phyloP scores from a whole-genome alignment of 108 stramenopile genomes.

The Cyclotella sp. region DNA sequence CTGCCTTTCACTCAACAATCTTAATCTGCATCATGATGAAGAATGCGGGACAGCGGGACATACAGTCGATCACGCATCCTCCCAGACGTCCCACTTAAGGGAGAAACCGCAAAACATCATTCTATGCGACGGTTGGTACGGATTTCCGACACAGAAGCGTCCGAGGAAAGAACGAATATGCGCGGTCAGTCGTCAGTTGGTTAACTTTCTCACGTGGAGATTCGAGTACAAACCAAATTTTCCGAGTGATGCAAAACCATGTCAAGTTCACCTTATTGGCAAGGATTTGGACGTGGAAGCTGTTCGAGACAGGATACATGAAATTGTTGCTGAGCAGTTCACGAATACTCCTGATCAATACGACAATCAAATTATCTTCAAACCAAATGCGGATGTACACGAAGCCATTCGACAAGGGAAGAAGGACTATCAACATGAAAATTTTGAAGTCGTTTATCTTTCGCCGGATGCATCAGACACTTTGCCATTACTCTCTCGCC shows the following conservation, averaged over 20 bases:
- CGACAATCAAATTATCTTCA: slow-evolving; percentile 16
- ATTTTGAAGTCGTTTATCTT: slow-evolving; percentile 59
- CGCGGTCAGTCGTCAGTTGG: slow-evolving; percentile 74
- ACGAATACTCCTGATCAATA: not conserved
- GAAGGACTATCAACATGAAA: not conserved
- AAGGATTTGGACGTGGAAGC: slow-evolving; percentile 31
- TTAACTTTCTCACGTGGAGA: slow-evolving; percentile 80
- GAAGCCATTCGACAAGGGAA: slow-evolving; percentile 43
- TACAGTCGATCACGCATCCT: slow-evolving; percentile 23
- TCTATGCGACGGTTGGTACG: slow-evolving; percentile 83
- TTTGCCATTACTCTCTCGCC: slow-evolving; percentile 42
- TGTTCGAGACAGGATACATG: slow-evolving; percentile 47
- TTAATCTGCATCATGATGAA: not conserved
- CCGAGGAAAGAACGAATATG: slow-evolving; percentile 73
- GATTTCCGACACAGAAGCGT: slow-evolving; percentile 75
- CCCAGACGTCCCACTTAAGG: slow-evolving; percentile 13
- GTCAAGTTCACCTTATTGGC: slow-evolving; percentile 35
- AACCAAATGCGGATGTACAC: slow-evolving; percentile 29
- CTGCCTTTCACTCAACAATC: not conserved
- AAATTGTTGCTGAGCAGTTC: slow-evolving; percentile 30
- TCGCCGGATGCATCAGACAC: slow-evolving; percentile 79
- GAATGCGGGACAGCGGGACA: not conserved
- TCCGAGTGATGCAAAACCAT: not conserved
- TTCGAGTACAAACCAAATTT: not conserved
- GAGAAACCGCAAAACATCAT: slow-evolving; percentile 40